A percentile compares a stretch with the other conserved stretches of the same genome.
Conservation (phyloP, 805 yeast species). For the Candida manassasensis region DNA sequence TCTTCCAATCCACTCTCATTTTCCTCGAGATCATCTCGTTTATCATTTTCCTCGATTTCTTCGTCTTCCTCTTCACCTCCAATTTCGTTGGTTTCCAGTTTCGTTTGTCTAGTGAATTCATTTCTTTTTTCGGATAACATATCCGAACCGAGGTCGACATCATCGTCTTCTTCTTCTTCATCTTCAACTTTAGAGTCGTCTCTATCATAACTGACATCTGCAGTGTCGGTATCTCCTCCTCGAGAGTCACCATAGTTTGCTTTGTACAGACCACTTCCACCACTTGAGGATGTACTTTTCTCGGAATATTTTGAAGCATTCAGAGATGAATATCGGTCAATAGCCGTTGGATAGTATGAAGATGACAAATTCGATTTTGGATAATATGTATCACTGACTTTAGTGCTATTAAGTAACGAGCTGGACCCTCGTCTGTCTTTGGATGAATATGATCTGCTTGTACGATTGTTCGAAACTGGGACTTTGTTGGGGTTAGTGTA, state of each 20-base stretch:
- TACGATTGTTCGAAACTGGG: conserved; percentile 4
- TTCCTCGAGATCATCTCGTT: conserved; percentile 10
- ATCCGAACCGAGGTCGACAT: conserved; percentile 2
- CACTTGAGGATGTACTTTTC: conserved; percentile 2
- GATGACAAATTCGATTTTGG: conserved; percentile 11
- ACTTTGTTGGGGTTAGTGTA: conserved; percentile 3
- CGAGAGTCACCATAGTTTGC: not conserved
- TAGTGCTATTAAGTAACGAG: conserved; percentile 15
- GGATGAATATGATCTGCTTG: conserved; percentile 13
- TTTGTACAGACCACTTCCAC: not conserved
- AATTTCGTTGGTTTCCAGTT: conserved; percentile 7
- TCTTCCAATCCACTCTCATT: conserved; percentile 9
- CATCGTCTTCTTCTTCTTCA: conserved; percentile 21
- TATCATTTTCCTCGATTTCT: conserved; percentile 8
- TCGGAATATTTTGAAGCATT: conserved; percentile 4
- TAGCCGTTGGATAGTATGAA: conserved; percentile 7
- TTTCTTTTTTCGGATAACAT: conserved; percentile 4
- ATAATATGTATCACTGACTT: conserved; percentile 25
- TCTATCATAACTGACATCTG: conserved; percentile 20
- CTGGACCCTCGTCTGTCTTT: conserved; percentile 16
- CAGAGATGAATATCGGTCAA: conserved; percentile 12
- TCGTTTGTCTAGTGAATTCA: conserved; percentile 15
- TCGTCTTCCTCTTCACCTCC: conserved; percentile 7
- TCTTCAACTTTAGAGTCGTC: conserved; percentile 27
- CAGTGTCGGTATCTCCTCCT: conserved; percentile 6